Percentiles rank a stretch among this genome's conserved stretches.
These are phyloP conservation scores for Globisporangium abappressorium DNA, from an alignment of 352 stramenopile species.

Conservation along the genomic window DNA sequence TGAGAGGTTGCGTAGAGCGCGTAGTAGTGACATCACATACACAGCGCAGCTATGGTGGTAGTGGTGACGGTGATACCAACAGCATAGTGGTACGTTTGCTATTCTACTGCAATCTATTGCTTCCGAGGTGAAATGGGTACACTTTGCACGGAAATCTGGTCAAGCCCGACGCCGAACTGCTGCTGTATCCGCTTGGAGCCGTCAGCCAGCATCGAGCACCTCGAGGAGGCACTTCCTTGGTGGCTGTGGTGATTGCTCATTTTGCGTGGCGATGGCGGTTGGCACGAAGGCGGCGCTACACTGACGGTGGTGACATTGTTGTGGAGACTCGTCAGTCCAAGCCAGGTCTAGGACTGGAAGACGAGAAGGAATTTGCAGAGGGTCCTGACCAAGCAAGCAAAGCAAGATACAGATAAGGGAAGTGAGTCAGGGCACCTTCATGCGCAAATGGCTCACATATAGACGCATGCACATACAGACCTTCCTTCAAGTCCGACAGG, in stretches of 20 bases:
- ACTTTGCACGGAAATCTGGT: conserved; percentile 5
- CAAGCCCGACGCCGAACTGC: not conserved
- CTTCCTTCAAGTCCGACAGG: no score
- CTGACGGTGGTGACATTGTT: not conserved
- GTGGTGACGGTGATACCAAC: not conserved
- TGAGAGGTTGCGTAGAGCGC: no score
- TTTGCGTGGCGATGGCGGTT: conserved; percentile 8
- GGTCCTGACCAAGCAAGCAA: no score
- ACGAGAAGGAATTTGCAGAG: not conserved
- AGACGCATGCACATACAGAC: no score
- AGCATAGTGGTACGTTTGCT: not conserved
- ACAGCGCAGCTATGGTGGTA: no score
- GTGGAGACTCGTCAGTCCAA: not conserved
- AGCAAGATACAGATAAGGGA: no score
- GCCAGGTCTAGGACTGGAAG: not conserved
- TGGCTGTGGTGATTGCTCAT: not conserved
- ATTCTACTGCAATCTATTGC: not conserved
- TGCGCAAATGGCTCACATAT: no score
- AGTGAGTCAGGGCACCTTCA: no score
- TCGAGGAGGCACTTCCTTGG: not conserved
- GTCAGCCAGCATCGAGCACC: conserved; percentile 6
- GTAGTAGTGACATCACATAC: no score
- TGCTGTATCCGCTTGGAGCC: conserved; percentile 9
- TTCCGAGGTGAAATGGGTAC: conserved; percentile 11
- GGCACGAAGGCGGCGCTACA: not conserved